Base-by-base conservation (phyloP, 2,329 filamentous ascomycete genomes). In the Cryphonectria japonica region DNA sequence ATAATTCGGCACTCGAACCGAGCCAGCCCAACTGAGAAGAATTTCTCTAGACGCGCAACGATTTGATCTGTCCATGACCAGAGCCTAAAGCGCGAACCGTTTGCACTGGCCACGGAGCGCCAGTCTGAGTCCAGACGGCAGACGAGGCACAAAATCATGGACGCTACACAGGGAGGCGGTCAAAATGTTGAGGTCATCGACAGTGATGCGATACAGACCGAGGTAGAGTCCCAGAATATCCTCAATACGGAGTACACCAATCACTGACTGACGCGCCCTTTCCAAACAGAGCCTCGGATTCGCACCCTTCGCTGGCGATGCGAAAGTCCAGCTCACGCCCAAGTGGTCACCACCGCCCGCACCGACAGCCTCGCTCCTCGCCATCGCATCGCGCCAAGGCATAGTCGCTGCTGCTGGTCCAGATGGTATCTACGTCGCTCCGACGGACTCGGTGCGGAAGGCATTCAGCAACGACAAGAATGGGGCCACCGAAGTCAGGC, bases 331-430 rank as follows among this genome's bases (percentile, higher is more conserved):
- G 79, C 84, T 98, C 59, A 93, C 94, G 22, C 86, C 90, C 29
- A 85, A 91, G 78, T 98, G 95, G 95, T 88, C 92, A 57, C 84
- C 88, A 52, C 85, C 93, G 34, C 95, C 96, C 43, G 85, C 92
- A 2, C 85, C 93, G 5, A 94, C 92, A 61, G 90, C 94, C 16
- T 97, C 93, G 2, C 90, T 99, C 52, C 85, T 99, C 73, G 92
- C 92, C 78, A 88, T 98, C 75, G 94, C 95, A 69, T 91, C 93
- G 43, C 88, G 86, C 72, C 91, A 90, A 80, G 94, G 94, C 57
- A 86, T 99, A 32, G 85, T 98, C 69, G 95, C 95, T 41, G 96
- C 95, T 65, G 96, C 93, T 66, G 93, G 93, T 22, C 95, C 95
- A 52, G 91, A 97, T 76, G 87, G 87, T 66, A 86, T 99, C 61